Base-by-base conservation (phyloP, 2,329 filamentous ascomycete species). In the Phyllosticta citrichinensis region DNA sequence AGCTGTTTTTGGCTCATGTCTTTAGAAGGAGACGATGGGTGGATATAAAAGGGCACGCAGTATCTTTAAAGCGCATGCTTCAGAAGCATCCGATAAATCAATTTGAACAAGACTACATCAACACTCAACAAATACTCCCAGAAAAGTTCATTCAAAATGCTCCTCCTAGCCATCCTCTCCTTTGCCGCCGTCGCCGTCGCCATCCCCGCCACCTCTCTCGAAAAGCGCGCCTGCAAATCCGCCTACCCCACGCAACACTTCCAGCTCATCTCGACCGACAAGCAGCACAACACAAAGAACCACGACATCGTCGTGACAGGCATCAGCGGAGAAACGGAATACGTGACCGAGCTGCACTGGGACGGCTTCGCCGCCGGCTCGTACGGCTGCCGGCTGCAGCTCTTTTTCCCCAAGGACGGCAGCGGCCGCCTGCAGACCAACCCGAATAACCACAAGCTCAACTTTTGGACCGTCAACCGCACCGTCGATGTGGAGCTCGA, bases 381-480 rank as follows among this genome's bases (percentile, higher is more conserved):
- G 19, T 68, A 66, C 60, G 9, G 30, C 30, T 70, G 68, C 64
- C 63, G 65, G 54, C 65, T 69, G 51, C 68, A 70, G 63, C 62
- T 66, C 63, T 66, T 66, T 62, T 69, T 70, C 64, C 64, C 65
- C 2, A 50, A 65, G 20, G 63, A 60, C 20, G 66, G 65, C 63
- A 62, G 62, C 47, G 30, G 22, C 6, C 30, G 30, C 30, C 19
- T 60, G 10, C 63, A 67, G 52, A 63, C 62, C 33, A 64, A 52
- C 17, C 64, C 62, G 17, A 67, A 65, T 35, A 57, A 63, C 61
- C 63, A 55, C 52, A 60, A 62, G 11, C 58, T 69, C 52, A 64
- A 69, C 58, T 58, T 69, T 52, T 69, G 55, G 64, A 24, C 55
- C 24, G 52, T 51, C 19, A 55, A 63, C 52, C 63, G 60, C 20